Base-by-base conservation (phyloP, 2,329 filamentous ascomycete genomes). In the Venturia nashicola region DNA sequence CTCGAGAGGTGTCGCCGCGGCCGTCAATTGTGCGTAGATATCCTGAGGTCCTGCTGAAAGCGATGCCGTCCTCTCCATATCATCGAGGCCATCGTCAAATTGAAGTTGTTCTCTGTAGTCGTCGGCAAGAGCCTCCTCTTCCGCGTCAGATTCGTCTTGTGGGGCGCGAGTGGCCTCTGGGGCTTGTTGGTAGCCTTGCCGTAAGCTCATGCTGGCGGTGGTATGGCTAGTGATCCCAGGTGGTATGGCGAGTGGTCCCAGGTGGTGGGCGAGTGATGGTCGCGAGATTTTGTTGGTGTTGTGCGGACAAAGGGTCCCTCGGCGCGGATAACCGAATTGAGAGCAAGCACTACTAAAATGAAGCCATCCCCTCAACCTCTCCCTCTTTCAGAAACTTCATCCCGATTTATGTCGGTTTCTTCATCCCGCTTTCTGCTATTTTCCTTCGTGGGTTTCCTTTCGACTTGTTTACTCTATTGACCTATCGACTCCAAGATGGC, bases 81-180 rank as follows among this genome's bases (percentile, higher is more conserved):
- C 89, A 68, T 87, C 87, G 78, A 91, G 46, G 20, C 46, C 86
- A 72, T 66, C 34, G 18, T 96, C 90, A 73, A 93, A 97, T 76
- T 94, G 91, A 70, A 96, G 90, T 78, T 97, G 93, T 80, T 97
- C 91, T 75, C 87, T 88, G 84, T 97, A 97, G 79, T 97, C 91
- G 78, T 91, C 91, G 72, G 91, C 94, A 70, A 99, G 85, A 71
- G 89, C 89, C 80, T 97, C 94, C 83, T 97, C 93, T 80, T 97
- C 92, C 69, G 90, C 89, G 76, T 97, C 94, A 74, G 91, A 96
- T 75, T 95, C 91, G 77, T 93, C 89, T 71, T 86, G 86, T 68
- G 78, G 71, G 44, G 69, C 68, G 65, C 72, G 72, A 61, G 68
- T 71, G 65, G 73, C 68, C 48, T 74, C 70, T 65, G 74, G 72